phyloP scores from a whole-genome alignment of 2,329 filamentous ascomycete species.

The Xylaria sp. region DNA sequence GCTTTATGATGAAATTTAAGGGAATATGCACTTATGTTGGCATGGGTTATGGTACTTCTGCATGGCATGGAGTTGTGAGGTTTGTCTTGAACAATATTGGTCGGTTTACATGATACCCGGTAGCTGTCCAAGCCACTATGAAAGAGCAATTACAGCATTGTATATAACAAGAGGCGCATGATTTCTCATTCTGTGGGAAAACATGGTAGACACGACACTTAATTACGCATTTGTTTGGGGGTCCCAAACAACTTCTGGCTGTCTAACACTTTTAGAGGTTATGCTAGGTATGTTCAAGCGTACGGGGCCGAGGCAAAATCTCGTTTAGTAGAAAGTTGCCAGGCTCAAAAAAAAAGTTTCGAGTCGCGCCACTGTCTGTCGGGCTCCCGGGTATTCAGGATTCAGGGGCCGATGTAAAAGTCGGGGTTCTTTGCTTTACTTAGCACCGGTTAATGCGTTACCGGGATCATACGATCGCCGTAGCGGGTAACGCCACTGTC shows the following conservation, averaged over 20 bases:
- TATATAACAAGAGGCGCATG: constrained; percentile 19
- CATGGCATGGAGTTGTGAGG: constrained; percentile 36
- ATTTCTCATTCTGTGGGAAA: background rate
- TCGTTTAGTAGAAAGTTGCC: background rate
- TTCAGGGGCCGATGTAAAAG: constrained; percentile 25
- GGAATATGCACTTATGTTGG: background rate
- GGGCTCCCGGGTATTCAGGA: constrained; percentile 14
- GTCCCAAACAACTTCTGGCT: background rate
- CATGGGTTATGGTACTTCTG: constrained; percentile 22
- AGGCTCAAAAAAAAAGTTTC: background rate
- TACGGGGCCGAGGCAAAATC: background rate
- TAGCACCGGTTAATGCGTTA: constrained; percentile 25
- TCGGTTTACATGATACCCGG: constrained; percentile 35
- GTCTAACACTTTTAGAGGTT: background rate
- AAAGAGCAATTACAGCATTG: constrained; percentile 12
- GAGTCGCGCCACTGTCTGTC: background rate
- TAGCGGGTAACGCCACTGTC: constrained; percentile 46
- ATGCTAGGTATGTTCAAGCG: background rate
- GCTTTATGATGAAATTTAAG: background rate
- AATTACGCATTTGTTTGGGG: background rate
- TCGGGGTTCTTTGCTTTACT: constrained; percentile 1
- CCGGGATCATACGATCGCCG: constrained; percentile 39
- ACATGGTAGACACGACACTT: background rate
- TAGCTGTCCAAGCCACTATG: constrained; percentile 12
- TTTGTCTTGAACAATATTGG: constrained; percentile 23